phyloP scores from a whole-genome alignment of 1,284 basidiomycete genomes.

The Irpex lacteus region DNA sequence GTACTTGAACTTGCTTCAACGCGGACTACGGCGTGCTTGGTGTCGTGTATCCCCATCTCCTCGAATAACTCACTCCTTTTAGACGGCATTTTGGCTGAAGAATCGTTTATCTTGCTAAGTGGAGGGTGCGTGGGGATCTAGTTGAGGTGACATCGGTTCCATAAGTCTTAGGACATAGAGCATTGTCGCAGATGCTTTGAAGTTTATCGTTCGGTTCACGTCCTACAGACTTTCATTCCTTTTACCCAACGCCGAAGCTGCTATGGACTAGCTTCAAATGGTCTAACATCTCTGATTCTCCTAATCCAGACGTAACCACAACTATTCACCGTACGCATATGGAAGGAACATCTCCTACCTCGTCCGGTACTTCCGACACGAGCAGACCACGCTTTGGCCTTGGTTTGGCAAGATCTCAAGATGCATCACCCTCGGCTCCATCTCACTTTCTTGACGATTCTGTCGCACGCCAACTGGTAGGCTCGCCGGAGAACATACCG shows the following conservation, averaged over 20 bases:
- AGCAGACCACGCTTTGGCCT: neutral
- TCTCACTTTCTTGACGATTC: neutral
- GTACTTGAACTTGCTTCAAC: neutral
- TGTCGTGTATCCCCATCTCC: neutral
- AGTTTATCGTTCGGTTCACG: neutral
- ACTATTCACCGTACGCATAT: neutral
- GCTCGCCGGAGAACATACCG: conserved; percentile 11
- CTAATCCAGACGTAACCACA: neutral
- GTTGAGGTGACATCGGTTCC: neutral
- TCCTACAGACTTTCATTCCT: neutral
- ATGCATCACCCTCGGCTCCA: neutral
- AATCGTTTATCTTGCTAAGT: neutral
- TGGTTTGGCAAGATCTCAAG: neutral
- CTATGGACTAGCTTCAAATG: neutral
- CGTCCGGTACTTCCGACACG: neutral
- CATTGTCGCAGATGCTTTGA: neutral
- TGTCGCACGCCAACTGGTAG: conserved; percentile 3
- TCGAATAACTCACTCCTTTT: neutral
- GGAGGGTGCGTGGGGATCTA: neutral
- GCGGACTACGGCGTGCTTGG: neutral
- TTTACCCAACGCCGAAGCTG: neutral
- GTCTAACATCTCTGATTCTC: neutral
- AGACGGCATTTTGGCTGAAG: neutral
- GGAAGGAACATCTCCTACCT: neutral
- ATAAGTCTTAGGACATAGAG: neutral